phyloP scores from a whole-genome alignment of 768 basidiomycete genomes.

The Boletellus sp. region DNA sequence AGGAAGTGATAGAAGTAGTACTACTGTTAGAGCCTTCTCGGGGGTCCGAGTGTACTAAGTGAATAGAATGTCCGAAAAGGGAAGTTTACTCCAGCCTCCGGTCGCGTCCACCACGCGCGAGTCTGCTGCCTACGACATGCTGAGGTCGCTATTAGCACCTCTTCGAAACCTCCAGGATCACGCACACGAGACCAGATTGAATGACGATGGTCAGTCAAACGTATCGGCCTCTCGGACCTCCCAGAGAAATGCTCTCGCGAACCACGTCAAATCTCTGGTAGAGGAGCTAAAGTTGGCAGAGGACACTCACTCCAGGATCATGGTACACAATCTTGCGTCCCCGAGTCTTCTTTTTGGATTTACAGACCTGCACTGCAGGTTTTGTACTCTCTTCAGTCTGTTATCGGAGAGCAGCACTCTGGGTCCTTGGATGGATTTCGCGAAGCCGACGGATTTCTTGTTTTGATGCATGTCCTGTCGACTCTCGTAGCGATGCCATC shows the following conservation, averaged over 20 bases:
- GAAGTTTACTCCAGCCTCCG: not conserved
- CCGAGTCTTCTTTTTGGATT: not conserved
- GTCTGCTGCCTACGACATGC: slow-evolving; percentile 35
- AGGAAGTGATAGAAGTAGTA: slow-evolving; percentile 12
- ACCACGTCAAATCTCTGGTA: slow-evolving; percentile 65
- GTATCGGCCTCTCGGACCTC: not conserved
- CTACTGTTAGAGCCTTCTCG: not conserved
- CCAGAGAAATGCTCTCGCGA: slow-evolving; percentile 3
- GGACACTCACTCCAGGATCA: slow-evolving; percentile 41
- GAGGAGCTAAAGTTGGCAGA: slow-evolving; percentile 65
- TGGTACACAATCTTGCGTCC: slow-evolving; percentile 40
- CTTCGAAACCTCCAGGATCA: slow-evolving; percentile 53
- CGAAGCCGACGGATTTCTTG: slow-evolving; percentile 77
- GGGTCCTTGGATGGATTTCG: slow-evolving; percentile 73
- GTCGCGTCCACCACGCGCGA: too few species aligned
- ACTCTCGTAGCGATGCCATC: slow-evolving; percentile 39
- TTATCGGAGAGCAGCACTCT: slow-evolving; percentile 65
- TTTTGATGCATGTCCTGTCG: slow-evolving; percentile 69
- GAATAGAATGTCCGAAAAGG: not conserved
- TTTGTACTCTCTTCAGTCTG: slow-evolving; percentile 61
- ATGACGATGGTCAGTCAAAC: slow-evolving; percentile 26
- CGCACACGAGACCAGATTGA: slow-evolving; percentile 21
- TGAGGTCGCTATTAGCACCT: slow-evolving; percentile 57
- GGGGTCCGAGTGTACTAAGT: too few species aligned
- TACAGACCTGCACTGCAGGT: slow-evolving; percentile 38